Evolutionary conservation across 2,329 filamentous ascomycete genomes (phyloP), one percentile per base, ranked within the genome.

Genomic region (Boeremia lycopersici): DNA sequence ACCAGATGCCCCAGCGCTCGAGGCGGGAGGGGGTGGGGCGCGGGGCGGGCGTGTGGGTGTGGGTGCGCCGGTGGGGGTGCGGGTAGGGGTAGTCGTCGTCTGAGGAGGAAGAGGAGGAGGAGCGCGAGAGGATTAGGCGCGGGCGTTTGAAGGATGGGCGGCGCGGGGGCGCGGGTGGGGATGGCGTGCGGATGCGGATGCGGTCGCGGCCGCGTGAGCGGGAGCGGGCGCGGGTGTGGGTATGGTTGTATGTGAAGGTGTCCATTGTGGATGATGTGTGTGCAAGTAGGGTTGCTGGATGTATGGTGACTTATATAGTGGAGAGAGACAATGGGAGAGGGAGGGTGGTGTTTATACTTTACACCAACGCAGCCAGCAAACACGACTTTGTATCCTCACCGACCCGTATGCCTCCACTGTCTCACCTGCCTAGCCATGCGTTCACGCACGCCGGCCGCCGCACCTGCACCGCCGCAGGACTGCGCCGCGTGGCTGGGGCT

Each of bases 1-100:
- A 64, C 52, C 67, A 71, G 59, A 73, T 59, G 52, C 71, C 71
- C 62, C 70, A 73, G 47, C 71, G 70, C 53, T 72, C 52, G 17
- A 55, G 52, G 29, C 48, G 52, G 29, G 26, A 34, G 42, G 71
- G 67, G 30, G 65, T 61, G 42, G 61, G 36, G 48, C 64, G 69
- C 35, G 68, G 54, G 35, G 66, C 66, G 10, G 71, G 59, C 11
- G 36, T 13, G 6, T 6, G 9, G 44, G 69, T 62, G 36, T 65
- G 67, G 7, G 65, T 70, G 10, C 58, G 52, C 9, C 55, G 59
- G 48, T 61, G 59, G 28, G 54, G 48, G 30, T 57, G 48, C 1
- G 64, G 56, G 52, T 68, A 64, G 42, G 68, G 67, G 36, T 69
- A 71, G 55, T 72, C 70, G 57, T 73, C 70, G 25, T 70, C 64